Base-by-base conservation (phyloP, 768 basidiomycete genomes). In the Boletellus sp. region DNA sequence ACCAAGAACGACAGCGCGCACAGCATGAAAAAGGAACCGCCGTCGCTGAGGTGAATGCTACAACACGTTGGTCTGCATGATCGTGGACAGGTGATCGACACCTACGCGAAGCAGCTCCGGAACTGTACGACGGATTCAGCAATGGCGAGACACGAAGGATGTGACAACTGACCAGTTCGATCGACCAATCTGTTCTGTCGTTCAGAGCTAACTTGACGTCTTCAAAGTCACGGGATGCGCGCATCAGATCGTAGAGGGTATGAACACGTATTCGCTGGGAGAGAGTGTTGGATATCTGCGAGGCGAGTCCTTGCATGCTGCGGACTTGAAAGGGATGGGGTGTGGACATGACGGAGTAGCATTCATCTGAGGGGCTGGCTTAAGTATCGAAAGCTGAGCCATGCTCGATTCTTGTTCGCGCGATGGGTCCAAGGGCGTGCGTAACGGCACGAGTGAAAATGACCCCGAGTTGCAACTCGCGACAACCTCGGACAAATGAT, bases 141-240 rank as follows among this genome's bases (percentile, higher is more conserved):
- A 10, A 28, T 28, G 36, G 9, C 19, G 17, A 37, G 17, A 37
- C 7, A 19, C 17, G 36, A 7, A 22, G n/a, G n/a, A n/a, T n/a
- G n/a, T n/a, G 39, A 8, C 23, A 13, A 8, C 57, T 54, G 17
- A 63, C 62, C 1, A 62, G 35, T 6, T 65, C 62, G 1, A 65
- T 59, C 3, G 60, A 56, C 57, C 63, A 57, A n/a, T 48, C 38
- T 4, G 33, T 55, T 4, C 60, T 43, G 9, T 57, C 54, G n/a
- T 53, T 50, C 36, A 63, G 37, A 38, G 31, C 43, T 24, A 6
- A 11, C 19, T 37, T 62, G 51, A 63, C 52, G 5, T 63, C 62
- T 34, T 57, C 39, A 39, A 63, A 63, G 47, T 62, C 60, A 3
- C 6, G 19, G 8, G 60, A 63, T 3, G 55, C 44, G 11, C 1